phyloP scores from a whole-genome alignment of 2,329 filamentous ascomycete species.

The Alternaria ethzedia region DNA sequence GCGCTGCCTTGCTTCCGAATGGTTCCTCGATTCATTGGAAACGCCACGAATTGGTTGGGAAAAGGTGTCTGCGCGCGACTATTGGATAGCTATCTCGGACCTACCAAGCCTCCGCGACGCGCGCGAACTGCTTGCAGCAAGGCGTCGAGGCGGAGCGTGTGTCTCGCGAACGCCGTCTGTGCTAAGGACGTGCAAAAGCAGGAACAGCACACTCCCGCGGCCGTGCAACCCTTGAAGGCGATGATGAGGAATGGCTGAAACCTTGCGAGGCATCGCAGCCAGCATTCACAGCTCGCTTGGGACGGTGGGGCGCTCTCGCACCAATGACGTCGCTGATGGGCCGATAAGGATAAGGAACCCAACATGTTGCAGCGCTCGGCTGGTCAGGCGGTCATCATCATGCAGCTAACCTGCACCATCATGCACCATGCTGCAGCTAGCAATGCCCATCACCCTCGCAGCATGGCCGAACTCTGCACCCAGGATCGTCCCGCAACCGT shows the following conservation, averaged over 20 bases:
- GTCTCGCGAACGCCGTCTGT: conserved; percentile 11
- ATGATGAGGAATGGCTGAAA: conserved; percentile 18
- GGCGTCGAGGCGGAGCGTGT: conserved; percentile 14
- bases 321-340: conserved; percentile 31
- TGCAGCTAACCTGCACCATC: conserved; percentile 4
- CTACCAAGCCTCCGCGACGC: conserved; percentile 1
- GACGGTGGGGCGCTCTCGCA: conserved; percentile 6
- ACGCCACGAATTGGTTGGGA: conserved; percentile 12
- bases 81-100: conserved; percentile 16
- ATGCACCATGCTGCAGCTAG: conserved; percentile 36
- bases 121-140: conserved; percentile 1
- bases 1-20: background rate
- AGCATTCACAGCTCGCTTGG: conserved; percentile 20
- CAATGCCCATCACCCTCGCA: conserved; percentile 31
- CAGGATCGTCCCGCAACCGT: conserved; percentile 48
- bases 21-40: conserved; percentile 13
- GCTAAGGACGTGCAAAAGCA: conserved; percentile 13
- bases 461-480: conserved; percentile 34
- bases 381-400: conserved; percentile 21
- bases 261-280: conserved; percentile 3
- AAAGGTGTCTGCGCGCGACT: background rate
- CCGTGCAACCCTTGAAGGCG: conserved; percentile 17
- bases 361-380: conserved; percentile 10
- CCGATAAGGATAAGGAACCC: conserved; percentile 33
- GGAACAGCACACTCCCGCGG: conserved; percentile 23